Conservation (phyloP, 192 early-diverging fungal genomes). For the Fimicolochytrium jonesii region DNA sequence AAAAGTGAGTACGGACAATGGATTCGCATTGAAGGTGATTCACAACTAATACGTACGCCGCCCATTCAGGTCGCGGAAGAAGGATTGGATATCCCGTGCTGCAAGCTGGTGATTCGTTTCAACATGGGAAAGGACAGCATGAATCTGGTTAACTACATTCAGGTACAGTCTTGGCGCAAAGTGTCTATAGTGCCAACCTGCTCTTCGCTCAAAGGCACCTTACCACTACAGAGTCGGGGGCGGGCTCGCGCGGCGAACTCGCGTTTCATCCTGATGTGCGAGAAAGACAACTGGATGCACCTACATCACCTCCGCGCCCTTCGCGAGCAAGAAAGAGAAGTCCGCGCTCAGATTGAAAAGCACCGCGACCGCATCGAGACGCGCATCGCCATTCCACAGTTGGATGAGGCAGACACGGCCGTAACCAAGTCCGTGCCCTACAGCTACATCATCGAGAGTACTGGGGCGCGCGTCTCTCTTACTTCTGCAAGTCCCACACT, state of each 20-base stretch:
- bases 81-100: conserved; percentile 89
- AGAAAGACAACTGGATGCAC: conserved; percentile 28
- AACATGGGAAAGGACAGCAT: conserved; percentile 31
- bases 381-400: conserved; percentile 31
- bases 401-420: conserved; percentile 36
- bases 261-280: conserved; percentile 62
- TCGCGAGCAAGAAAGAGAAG: neutral
- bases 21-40: no score
- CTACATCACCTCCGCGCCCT: conserved; percentile 1
- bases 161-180: conserved; percentile 79
- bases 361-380: conserved; percentile 21
- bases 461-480: conserved; percentile 69
- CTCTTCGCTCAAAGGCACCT: conserved; percentile 20
- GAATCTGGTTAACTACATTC: conserved; percentile 33
- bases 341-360: conserved; percentile 14
- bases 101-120: conserved; percentile 79
- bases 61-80: conserved; percentile 77
- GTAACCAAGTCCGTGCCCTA: neutral
- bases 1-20: conserved; percentile 30
- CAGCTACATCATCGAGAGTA: conserved; percentile 55
- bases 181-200: conserved; percentile 71
- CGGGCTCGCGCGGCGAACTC: conserved; percentile 71
- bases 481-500: conserved; percentile 62
- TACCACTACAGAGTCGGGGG: conserved; percentile 70
- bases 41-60: neutral